A percentile compares a stretch with the other conserved stretches of the same genome.
Evolutionary conservation across 1,284 basidiomycete genomes (phyloP).

Genomic region (Irpex rosettiformis): DNA sequence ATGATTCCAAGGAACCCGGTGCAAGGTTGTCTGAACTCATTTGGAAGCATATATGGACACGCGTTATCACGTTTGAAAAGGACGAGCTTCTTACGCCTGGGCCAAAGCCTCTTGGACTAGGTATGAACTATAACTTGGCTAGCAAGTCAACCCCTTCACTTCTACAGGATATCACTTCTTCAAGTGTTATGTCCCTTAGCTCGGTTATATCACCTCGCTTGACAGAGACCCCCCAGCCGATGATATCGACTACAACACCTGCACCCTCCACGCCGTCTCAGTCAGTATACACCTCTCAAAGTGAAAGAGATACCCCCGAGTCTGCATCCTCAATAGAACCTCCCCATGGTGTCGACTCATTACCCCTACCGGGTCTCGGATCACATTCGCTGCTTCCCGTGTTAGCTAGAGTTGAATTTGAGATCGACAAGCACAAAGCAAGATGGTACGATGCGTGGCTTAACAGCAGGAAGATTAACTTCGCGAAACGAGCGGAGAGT

Average conservation of each 20-base stretch:
- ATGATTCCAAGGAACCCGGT: slow-evolving; percentile 53
- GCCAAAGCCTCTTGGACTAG: slow-evolving; percentile 38
- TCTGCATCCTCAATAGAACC: slow-evolving; percentile 41
- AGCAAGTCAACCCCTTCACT: slow-evolving; percentile 43
- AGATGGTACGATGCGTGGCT: slow-evolving; percentile 83
- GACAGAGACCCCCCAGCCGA: slow-evolving; percentile 25
- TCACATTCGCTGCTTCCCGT: slow-evolving; percentile 70
- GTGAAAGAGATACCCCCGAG: slow-evolving; percentile 56
- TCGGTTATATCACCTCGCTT: slow-evolving; percentile 44
- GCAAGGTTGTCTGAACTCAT: slow-evolving; percentile 79
- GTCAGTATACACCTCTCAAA: slow-evolving; percentile 43
- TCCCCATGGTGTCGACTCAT: slow-evolving; percentile 38
- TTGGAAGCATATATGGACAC: slow-evolving; percentile 78
- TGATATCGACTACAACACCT: slow-evolving; percentile 37
- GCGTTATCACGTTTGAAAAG: slow-evolving; percentile 63
- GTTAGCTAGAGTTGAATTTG: slow-evolving; percentile 85
- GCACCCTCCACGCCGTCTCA: slow-evolving; percentile 51
- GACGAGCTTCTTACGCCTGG: slow-evolving; percentile 47
- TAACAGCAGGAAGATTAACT: slow-evolving; percentile 55
- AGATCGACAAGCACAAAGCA: slow-evolving; percentile 72
- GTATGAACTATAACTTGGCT: slow-evolving; percentile 35
- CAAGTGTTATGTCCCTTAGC: slow-evolving; percentile 32
- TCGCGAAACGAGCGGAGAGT: slow-evolving; percentile 51
- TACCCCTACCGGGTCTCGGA: slow-evolving; percentile 63
- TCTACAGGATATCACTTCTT: slow-evolving; percentile 33